Conservation (phyloP, 805 yeast species). For the Saccharomycopsis vini region DNA sequence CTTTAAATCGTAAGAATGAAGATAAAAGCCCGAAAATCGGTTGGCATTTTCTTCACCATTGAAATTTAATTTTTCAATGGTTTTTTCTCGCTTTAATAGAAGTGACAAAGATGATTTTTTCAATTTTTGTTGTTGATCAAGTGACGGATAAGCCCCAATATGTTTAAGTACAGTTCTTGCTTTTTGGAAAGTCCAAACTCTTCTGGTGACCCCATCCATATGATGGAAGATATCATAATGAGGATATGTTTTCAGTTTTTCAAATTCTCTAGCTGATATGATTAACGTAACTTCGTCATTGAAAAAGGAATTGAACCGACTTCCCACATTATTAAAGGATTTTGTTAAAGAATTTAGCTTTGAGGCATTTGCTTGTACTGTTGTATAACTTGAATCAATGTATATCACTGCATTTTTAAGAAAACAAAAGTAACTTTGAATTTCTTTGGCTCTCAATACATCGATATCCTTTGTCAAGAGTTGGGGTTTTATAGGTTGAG, state of each 20-base stretch:
- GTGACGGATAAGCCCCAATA: conserved; percentile 4
- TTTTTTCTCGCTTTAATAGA: conserved; percentile 5
- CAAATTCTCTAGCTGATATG: conserved; percentile 12
- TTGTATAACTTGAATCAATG: conserved; percentile 8
- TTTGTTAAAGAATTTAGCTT: conserved; percentile 1
- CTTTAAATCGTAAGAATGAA: conserved; percentile 10
- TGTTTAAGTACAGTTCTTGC: conserved; percentile 2
- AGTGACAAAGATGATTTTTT: neutral
- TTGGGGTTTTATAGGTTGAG: no score
- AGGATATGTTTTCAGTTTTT: conserved; percentile 8
- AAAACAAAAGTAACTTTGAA: neutral
- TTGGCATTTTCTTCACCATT: no score
- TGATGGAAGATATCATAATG: conserved; percentile 9
- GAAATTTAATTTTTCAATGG: neutral
- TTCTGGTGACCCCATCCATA: conserved; percentile 7
- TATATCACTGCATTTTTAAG: neutral
- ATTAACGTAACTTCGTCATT: conserved; percentile 12
- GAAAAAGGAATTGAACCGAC: conserved; percentile 8
- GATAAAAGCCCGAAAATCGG: no score
- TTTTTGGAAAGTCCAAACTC: conserved; percentile 14
- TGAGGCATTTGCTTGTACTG: neutral
- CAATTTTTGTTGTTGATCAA: neutral
- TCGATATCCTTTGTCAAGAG: neutral
- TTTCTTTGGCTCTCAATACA: neutral
- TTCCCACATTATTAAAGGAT: conserved; percentile 3